Percentiles rank a stretch among this genome's conserved stretches.
Evolutionary conservation across 805 yeast species (phyloP).

Genomic region (Saccharomyces jurei): DNA sequence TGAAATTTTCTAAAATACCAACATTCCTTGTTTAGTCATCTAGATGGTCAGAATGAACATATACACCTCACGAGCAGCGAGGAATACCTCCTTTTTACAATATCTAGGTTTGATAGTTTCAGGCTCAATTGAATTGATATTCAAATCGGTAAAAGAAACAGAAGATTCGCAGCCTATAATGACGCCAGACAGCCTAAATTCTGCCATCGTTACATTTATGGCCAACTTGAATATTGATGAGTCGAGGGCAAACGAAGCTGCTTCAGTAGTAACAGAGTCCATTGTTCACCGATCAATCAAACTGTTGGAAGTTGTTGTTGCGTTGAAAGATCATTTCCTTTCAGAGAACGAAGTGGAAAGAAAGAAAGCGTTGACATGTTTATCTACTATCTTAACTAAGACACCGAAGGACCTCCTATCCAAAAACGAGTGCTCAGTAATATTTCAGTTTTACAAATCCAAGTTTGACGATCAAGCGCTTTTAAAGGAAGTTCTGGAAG

Average conservation of each 20-base stretch:
- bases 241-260: slow-evolving; percentile 23
- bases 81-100: neutral
- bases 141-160: neutral
- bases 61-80: neutral
- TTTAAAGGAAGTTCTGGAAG: slow-evolving; percentile 43
- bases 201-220: slow-evolving; percentile 26
- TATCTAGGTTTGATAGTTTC: neutral
- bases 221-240: slow-evolving; percentile 35
- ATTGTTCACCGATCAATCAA: slow-evolving; percentile 23
- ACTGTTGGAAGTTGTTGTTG: slow-evolving; percentile 46
- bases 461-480: slow-evolving; percentile 61
- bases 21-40: neutral
- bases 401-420: slow-evolving; percentile 27
- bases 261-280: slow-evolving; percentile 25
- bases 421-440: slow-evolving; percentile 34
- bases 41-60: neutral
- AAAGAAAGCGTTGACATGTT: slow-evolving; percentile 39
- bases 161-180: neutral
- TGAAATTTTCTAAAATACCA: neutral
- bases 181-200: neutral
- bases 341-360: slow-evolving; percentile 49
- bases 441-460: slow-evolving; percentile 47
- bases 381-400: slow-evolving; percentile 33
- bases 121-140: neutral
- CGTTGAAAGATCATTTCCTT: slow-evolving; percentile 55